Base-by-base conservation (phyloP, 805 yeast genomes). In the Candida boidinii region DNA sequence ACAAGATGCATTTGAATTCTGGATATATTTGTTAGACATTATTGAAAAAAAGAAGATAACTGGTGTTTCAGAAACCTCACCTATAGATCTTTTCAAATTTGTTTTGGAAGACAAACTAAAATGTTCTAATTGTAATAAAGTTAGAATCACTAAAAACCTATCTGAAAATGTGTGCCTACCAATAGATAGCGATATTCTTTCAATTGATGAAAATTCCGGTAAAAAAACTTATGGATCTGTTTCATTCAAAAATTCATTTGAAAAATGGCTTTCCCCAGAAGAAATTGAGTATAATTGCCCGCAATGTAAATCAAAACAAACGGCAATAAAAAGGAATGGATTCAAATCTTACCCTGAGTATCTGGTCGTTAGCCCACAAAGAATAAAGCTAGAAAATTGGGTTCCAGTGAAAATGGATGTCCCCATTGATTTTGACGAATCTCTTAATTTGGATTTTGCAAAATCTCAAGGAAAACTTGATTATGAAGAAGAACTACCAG, bases 1-100 rank as follows among this genome's bases (percentile, higher is more conserved):
- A 52, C 98, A 92, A 54, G 99, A 92, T 61, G 92, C 97, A 0
- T 82, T 78, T 62, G 98, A 92, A 54, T 92, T 87, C 50, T 70
- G 87, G 56, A 57, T 73, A 5, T 81, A 76, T 50, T 54, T 90
- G 7, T 48, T 78, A 19, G 81, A 79, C 35, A 68, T 73, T 40
- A 54, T 87, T 18, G 88, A 81, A 40, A 51, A 53, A 5, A 53
- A 62, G 30, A 58, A 69, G 20, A 54, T 61, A 0, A 41, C 43
- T 11, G 41, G 54, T 8, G 37, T 46, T 6, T 56, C 62, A 21
- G 42, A 41, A 0, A 60, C 61, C 18, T 29, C 31, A 14, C 76
- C 85, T 1, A 70, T 74, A 36, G 66, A 69, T 31, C 44, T 66
- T 12, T 76, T 90, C 48, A 75, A 76, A 44, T 90, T 80, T 51